Conservation (phyloP, 169 alveolate genomes). For the Theileria annulata region DNA sequence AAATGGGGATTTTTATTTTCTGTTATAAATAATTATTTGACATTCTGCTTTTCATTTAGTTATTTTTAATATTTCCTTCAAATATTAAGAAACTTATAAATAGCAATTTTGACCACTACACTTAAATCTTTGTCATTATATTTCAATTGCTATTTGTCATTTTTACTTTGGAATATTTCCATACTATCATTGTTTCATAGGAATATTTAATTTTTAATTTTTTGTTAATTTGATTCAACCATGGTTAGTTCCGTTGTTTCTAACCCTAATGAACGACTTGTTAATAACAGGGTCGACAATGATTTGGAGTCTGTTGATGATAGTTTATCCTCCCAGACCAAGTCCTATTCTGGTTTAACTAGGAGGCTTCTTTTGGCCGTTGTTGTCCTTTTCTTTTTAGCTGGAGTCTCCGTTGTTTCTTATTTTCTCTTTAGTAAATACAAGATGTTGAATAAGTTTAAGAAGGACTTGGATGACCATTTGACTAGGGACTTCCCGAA, state of each 20-base stretch:
- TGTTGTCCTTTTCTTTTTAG: neutral
- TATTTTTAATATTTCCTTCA: too few species aligned
- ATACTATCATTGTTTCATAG: neutral
- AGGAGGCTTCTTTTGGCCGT: neutral
- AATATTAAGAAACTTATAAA: neutral
- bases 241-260: constrained; percentile 19
- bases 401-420: constrained; percentile 6
- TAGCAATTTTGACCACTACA: neutral
- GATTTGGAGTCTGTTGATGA: constrained; percentile 20
- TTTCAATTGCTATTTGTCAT: neutral
- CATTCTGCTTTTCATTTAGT: neutral
- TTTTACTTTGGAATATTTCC: constrained; percentile 14
- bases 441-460: constrained; percentile 1
- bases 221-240: neutral
- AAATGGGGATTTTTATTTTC: constrained; percentile 1
- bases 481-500: constrained; percentile 1
- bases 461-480: neutral
- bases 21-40: neutral
- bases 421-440: constrained; percentile 11
- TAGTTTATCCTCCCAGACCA: neutral
- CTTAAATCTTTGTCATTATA: neutral
- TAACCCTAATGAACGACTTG: constrained; percentile 23
- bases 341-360: neutral
- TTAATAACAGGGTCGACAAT: constrained; percentile 11
- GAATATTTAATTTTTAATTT: constrained; percentile 7